Base-by-base conservation (phyloP, 129 eudicot species). In the Flaveria linearis region DNA sequence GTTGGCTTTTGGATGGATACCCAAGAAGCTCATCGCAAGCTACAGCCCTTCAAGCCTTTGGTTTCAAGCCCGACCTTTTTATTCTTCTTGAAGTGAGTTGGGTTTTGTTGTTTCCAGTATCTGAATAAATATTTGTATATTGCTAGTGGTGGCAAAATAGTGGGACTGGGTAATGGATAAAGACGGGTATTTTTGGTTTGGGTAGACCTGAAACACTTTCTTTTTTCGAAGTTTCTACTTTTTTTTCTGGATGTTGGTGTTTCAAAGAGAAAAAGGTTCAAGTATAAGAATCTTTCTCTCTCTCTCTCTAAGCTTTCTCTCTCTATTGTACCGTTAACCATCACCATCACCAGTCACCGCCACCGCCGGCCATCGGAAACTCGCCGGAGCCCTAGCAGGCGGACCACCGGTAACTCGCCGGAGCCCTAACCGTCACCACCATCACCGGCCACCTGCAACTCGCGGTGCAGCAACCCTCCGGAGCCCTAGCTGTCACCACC, bases 1-100 rank as follows among this genome's bases (percentile, higher is more conserved):
- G 98, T 71, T 93, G 98, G 98, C 98, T 93, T 84, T 81, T 93
- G 81, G 98, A 93, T 81, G 98, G 98, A 76, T 93, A 90, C 75
- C 98, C 98, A 28, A 80, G 97, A 82, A 93, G 98, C 82, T 85
- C 77, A 72, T 93, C 98, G 15, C 98, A 93, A 93, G 98, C 96
- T 80, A 81, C 80, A 17, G 91, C 93, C 57, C 97, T 93, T 71
- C 85, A 87, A 76, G 85, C 79, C 14, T 85, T 75, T 39, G 98
- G 98, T 63, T 88, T 93, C 53, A 84, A 84, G 49, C 98, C 98
- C 9, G 97, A 93, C 81, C 82, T 93, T 71, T 93, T 93, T 80
- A 84, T 93, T 81, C 97, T 93, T 78, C 95, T 93, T 64, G 97
- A 93, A 53, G 97, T 93, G 81, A 90, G 96, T 69, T 76, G 69